Conservation (phyloP, 306 rosid species). For the Casuarina equisetifolia region DNA sequence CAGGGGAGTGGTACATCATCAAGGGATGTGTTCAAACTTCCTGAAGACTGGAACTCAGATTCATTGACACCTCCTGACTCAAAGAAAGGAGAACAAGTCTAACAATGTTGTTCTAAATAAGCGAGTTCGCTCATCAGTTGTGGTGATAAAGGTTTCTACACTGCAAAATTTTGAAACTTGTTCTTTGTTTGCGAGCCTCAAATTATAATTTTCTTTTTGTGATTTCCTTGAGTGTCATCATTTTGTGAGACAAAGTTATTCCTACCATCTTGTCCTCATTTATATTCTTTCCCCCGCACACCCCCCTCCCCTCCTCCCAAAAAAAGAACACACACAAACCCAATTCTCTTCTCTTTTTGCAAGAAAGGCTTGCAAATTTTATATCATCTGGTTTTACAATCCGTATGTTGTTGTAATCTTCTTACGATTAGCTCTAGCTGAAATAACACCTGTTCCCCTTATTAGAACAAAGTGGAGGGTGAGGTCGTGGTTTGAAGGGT, state of each 20-base stretch:
- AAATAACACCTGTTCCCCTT: background rate
- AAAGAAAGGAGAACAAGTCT: constrained; percentile 56
- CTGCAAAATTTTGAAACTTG: constrained; percentile 10
- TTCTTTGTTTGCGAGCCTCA: constrained; percentile 9
- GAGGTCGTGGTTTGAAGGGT: background rate
- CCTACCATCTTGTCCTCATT: background rate
- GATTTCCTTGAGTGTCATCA: background rate
- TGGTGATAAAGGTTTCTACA: constrained; percentile 63
- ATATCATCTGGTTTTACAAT: background rate
- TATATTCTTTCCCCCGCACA: too few species aligned
- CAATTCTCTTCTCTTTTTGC: background rate
- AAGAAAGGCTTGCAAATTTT: background rate
- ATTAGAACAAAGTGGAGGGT: background rate
- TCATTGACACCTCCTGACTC: constrained; percentile 47
- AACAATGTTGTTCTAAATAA: constrained; percentile 58
- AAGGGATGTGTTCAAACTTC: constrained; percentile 48
- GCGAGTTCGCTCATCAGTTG: constrained; percentile 65
- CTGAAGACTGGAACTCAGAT: constrained; percentile 57
- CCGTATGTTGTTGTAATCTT: background rate
- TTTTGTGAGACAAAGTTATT: background rate
- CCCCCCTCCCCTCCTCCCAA: too few species aligned
- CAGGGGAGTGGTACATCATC: constrained; percentile 46
- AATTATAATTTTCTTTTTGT: background rate
- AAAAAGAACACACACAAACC: too few species aligned
- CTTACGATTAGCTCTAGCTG: background rate